Conservation (phyloP, 73 alveolate species). For the Uronychia binucleata region DNA sequence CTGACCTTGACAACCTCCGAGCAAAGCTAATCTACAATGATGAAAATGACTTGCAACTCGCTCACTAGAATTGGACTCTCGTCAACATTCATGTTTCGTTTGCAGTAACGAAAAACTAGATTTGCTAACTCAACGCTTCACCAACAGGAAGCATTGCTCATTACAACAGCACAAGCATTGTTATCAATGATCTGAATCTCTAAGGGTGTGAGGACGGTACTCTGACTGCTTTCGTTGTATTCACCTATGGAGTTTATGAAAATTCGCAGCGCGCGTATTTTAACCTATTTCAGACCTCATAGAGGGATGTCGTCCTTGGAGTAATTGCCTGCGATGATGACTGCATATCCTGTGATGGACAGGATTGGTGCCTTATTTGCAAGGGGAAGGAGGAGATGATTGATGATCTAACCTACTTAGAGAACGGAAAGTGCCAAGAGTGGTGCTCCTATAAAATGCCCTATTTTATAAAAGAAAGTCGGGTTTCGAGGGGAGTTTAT, state of each 20-base stretch:
- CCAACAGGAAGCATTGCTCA: constrained; percentile 45
- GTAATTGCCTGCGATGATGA: constrained; percentile 31
- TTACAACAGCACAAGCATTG: constrained; percentile 1
- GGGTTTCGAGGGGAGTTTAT: neutral
- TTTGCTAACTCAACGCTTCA: constrained; percentile 19
- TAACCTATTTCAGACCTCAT: constrained; percentile 14
- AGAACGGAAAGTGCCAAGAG: constrained; percentile 28
- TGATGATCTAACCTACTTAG: too few relatives aligned
- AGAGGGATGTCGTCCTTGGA: constrained; percentile 23
- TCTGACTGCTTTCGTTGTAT: constrained; percentile 17
- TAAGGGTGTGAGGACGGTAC: constrained; percentile 31
- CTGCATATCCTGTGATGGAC: constrained; percentile 29
- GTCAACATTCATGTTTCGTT: constrained; percentile 14
- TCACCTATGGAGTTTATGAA: constrained; percentile 30
- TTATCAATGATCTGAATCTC: constrained; percentile 26
- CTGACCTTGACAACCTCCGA: too few relatives aligned
- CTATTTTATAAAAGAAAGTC: neutral
- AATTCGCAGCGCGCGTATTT: constrained; percentile 13
- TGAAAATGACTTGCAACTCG: too few relatives aligned
- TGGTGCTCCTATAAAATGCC: constrained; percentile 22
- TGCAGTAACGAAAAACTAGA: neutral
- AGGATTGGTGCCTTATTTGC: constrained; percentile 18
- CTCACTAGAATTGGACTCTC: too few relatives aligned
- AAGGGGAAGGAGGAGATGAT: too few relatives aligned
- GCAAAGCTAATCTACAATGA: too few relatives aligned